Evolutionary conservation across 2,329 filamentous ascomycete species (phyloP), one percentile per base, ranked within the genome.

Genomic region (Botrytis sinoallii): DNA sequence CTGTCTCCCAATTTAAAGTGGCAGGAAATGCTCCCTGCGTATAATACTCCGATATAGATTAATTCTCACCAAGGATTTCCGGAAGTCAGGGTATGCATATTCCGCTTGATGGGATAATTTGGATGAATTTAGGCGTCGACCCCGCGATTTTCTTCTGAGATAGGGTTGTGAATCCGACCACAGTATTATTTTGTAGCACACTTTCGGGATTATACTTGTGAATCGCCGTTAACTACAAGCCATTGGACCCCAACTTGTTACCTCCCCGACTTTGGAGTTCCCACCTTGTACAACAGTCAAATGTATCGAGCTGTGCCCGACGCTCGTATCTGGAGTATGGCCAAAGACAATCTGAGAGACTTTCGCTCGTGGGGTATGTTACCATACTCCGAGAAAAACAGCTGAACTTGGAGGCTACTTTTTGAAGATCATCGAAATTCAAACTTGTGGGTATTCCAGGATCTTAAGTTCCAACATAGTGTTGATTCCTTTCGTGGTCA

Each of bases 21-120:
- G 70, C 70, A 68, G 70, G 29, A 46, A 46, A 68, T 60, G 40
- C 63, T 68, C 61, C 60, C 38, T 66, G 70, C 38, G 16, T 38
- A 60, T 48, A 71, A 66, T 71, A 65, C 40, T 57, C 61, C 70
- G 61, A 66, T 22, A 44, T 42, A 57, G 7, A 67, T n/a, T 55
- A 38, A 38, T 60, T 29, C 35, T 25, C 44, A 68, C 22, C 48
- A 42, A 67, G 63, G 40, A 40, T 46, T 32, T 22, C 4, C 38
- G 63, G 71, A 72, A 46, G 40, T 64, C 60, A 32, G 70, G 60
- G 60, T 14, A 55, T 46, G 29, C 42, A 59, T 29, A 38, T 60
- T 46, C 46, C 65, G 9, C 25, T 55, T 55, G 46, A 57, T 42
- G 42, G 48, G 65, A 32, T 18, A 32, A 29, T 20, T 29, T 7